Evolutionary conservation across 129 eudicot genomes (phyloP), one percentile per base, ranked within the genome.

Genomic region (Flaveria bidentis): DNA sequence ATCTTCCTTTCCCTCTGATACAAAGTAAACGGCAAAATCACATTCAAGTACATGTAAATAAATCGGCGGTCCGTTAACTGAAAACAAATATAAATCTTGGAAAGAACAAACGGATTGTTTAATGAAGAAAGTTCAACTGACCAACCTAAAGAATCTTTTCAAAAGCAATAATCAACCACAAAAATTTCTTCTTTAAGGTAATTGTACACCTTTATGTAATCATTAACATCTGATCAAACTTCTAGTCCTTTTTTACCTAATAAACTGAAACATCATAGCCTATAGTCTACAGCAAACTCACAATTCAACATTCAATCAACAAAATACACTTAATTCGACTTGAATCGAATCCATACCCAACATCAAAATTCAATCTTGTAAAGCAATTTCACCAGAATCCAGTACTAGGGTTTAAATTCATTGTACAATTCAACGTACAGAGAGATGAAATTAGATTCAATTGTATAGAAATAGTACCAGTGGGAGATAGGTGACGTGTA

Each of bases 1-100:
- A 11, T 74, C 80, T 61, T 83, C 83, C 53, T 78, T 78, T 74
- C 62, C 86, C 56, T 83, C 86, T 83, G 77, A 74, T 74, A 68
- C 63, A 75, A 57, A 73, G 13, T 78, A 60, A 39, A 15, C 8
- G n/a, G 20, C n/a, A 58, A 66, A 47, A 72, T 44, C 16, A 76
- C 16, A 51, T 39, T 20, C 33, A 11, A 55, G 26, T 17, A 60
- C 66, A 26, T 10, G 39, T 25, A 23, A 60, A 60, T 22, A 60
- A 15, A 42, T 1, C 0, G 12, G 47, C 13, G 36, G 5, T 30
- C 0, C 36, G 5, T 30, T 30, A 30, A 30, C 80, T 23, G 8
- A 65, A 9, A 60, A 39, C 47, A 41, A 5, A 9, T 18, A 47
- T 22, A 47, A 60, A 61, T 78, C 66, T 70, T 60, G 65, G 5